A percentile compares a stretch with the other conserved stretches of the same genome.
Conservation (phyloP, 2,329 filamentous ascomycete genomes). For the Aspergillus sp. region DNA sequence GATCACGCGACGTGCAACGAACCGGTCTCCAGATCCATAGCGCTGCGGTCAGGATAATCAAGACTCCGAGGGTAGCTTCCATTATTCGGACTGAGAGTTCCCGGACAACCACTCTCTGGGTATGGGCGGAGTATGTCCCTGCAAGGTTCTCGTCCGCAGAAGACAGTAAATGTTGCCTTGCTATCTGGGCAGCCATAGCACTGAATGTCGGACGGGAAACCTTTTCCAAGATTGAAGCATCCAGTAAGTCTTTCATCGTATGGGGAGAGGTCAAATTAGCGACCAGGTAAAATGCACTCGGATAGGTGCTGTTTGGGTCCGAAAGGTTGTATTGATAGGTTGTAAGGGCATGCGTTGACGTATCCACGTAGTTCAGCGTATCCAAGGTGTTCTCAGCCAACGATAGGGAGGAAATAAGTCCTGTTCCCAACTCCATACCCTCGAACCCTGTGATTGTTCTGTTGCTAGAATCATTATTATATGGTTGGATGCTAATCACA, state of each 20-base stretch:
- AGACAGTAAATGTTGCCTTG: constrained; percentile 2
- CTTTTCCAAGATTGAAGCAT: constrained; percentile 1
- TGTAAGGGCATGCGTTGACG: not conserved
- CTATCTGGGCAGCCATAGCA: constrained; percentile 7
- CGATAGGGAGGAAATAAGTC: not conserved
- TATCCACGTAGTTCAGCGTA: not conserved
- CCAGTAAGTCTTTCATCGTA: not conserved
- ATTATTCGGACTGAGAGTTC: constrained; percentile 11
- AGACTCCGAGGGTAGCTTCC: constrained; percentile 5
- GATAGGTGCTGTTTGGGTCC: constrained; percentile 5
- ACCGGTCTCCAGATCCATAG: constrained; percentile 10
- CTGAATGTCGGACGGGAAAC: not conserved
- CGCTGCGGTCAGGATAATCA: not conserved
- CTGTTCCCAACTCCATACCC: not conserved
- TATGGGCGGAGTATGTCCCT: constrained; percentile 4
- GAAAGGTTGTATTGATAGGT: not conserved
- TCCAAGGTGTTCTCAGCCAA: not conserved
- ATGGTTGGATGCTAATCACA: not conserved
- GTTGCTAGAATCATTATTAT: not conserved
- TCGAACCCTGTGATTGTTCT: not conserved
- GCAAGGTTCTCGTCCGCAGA: not conserved
- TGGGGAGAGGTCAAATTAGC: constrained; percentile 9
- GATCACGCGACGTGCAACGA: constrained; percentile 10
- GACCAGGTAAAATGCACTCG: constrained; percentile 3
- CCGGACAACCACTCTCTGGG: constrained; percentile 5